Evolutionary conservation across 257 asterid genomes (phyloP).

Genomic region (Nicotiana sylvestris): DNA sequence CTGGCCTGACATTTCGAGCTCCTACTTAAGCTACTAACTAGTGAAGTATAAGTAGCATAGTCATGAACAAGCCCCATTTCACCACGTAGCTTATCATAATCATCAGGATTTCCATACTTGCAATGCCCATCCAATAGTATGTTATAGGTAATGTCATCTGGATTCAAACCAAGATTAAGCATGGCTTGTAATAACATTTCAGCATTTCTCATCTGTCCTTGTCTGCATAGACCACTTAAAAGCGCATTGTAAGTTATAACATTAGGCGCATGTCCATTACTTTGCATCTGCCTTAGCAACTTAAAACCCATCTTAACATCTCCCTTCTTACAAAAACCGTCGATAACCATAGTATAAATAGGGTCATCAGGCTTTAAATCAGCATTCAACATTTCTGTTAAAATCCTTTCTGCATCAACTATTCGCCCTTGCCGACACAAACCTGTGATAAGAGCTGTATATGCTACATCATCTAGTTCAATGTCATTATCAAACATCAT

Average conservation of each 20-base stretch:
- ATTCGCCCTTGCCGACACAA: constrained; percentile 52
- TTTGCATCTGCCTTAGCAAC: constrained; percentile 74
- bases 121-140: constrained; percentile 77
- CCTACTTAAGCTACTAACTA: constrained; percentile 51
- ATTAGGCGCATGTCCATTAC: constrained; percentile 46
- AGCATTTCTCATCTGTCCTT: constrained; percentile 85
- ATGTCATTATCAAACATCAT: constrained; percentile 52
- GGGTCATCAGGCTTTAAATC: constrained; percentile 58
- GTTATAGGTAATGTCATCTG: constrained; percentile 83
- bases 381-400: constrained; percentile 55
- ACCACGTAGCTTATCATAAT: constrained; percentile 39
- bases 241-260: constrained; percentile 78
- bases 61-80: constrained; percentile 83
- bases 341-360: constrained; percentile 65
- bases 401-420: constrained; percentile 49
- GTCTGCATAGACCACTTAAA: constrained; percentile 76
- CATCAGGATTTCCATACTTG: constrained; percentile 42
- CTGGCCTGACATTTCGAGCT: constrained; percentile 21
- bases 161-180: constrained; percentile 66
- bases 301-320: constrained; percentile 61
- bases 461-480: constrained; percentile 57
- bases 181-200: constrained; percentile 71
- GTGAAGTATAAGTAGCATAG: constrained; percentile 63
- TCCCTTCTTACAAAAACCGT: constrained; percentile 68
- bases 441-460: constrained; percentile 72